Percentiles rank a stretch among this genome's conserved stretches.
Evolutionary conservation across 352 stramenopile species (phyloP).

Genomic region (Blastocystis sp.): DNA sequence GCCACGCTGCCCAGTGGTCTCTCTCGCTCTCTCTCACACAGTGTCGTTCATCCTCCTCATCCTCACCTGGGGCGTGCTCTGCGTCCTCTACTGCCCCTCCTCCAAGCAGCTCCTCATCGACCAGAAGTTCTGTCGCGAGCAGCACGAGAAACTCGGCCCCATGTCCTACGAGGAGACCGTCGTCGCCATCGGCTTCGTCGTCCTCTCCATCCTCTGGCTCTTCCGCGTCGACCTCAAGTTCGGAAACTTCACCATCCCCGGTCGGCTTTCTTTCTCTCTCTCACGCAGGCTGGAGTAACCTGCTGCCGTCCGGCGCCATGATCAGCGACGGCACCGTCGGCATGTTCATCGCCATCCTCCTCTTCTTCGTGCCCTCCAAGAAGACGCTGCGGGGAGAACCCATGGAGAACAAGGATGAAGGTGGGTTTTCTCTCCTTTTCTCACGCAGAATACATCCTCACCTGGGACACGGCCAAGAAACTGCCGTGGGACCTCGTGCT

Average conservation of each 20-base stretch:
- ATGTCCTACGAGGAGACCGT: constrained; percentile 50
- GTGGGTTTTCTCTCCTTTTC: neutral
- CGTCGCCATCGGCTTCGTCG: constrained; percentile 4
- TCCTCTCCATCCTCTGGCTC: constrained; percentile 31
- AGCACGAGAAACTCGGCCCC: constrained; percentile 52
- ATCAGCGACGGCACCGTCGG: constrained; percentile 37
- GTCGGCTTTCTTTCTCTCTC: neutral
- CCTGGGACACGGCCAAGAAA: constrained; percentile 49
- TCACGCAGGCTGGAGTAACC: constrained; percentile 45
- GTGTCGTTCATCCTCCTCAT: constrained; percentile 13
- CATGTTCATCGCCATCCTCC: constrained; percentile 35
- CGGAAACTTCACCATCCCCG: constrained; percentile 38
- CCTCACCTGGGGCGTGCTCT: neutral
- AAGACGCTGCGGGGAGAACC: neutral
- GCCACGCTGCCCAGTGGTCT: constrained; percentile 14
- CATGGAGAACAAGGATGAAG: constrained; percentile 1
- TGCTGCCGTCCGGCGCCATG: neutral
- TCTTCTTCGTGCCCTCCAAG: constrained; percentile 47
- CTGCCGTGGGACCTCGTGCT: constrained; percentile 51
- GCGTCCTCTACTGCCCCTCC: constrained; percentile 8
- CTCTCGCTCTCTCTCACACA: neutral
- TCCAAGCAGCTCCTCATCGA: constrained; percentile 30
- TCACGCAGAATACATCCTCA: constrained; percentile 46
- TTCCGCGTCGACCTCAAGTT: constrained; percentile 45
- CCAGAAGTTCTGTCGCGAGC: neutral